These are phyloP conservation scores for Echria macrotheca DNA, from an alignment of 495 filamentous ascomycete species.

Conservation along the genomic window DNA sequence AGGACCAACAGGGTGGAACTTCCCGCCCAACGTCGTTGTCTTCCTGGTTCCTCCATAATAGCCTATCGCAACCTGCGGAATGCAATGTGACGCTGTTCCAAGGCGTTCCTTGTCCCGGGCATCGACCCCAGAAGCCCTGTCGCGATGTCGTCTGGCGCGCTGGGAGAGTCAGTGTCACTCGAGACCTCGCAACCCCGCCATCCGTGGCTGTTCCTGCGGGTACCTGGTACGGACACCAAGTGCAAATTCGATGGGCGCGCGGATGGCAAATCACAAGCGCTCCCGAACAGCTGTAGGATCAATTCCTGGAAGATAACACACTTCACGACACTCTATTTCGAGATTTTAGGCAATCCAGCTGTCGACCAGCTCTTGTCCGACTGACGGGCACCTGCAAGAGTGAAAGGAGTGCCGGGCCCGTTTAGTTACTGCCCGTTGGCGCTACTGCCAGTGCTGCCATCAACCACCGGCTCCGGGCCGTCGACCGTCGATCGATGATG, in stretches of 20 bases:
- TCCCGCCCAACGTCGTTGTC: slow-evolving; percentile 1
- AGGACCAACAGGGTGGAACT: background rate
- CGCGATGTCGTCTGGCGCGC: no score
- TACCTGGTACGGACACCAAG: slow-evolving; percentile 1
- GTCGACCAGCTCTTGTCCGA: background rate
- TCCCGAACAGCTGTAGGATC: slow-evolving; percentile 9
- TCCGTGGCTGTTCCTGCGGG: background rate
- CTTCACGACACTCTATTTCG: slow-evolving; percentile 6
- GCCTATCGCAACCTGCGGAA: slow-evolving; percentile 5
- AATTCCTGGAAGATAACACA: slow-evolving; percentile 14
- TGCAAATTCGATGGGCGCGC: background rate
- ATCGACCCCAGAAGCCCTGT: no score
- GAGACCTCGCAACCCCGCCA: background rate
- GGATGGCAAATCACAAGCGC: slow-evolving; percentile 12
- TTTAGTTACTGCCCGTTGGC: no score
- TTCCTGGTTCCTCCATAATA: slow-evolving; percentile 7
- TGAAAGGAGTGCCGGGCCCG: no score
- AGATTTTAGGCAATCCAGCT: background rate
- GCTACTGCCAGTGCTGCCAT: no score
- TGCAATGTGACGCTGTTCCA: slow-evolving; percentile 19
- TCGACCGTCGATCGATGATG: no score
- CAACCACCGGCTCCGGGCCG: no score
- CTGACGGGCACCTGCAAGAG: no score
- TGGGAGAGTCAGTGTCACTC: background rate
- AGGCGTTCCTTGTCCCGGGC: slow-evolving; percentile 17